Evolutionary conservation across 192 early-diverging fungal genomes (phyloP), one percentile per base, ranked within the genome.

Genomic region (Coemansia sp.): DNA sequence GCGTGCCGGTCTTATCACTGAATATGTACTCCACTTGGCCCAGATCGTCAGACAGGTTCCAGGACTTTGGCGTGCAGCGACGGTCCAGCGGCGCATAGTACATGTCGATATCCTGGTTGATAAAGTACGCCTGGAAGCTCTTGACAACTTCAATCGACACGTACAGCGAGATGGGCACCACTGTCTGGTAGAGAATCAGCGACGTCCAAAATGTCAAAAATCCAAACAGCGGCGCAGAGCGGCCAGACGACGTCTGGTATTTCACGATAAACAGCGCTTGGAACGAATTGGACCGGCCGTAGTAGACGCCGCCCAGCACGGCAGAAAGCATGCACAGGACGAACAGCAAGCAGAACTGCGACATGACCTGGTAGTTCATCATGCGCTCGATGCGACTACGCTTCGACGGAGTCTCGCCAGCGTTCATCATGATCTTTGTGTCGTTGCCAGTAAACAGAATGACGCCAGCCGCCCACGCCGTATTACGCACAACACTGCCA

Each of bases 21-120:
- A 99, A 98, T 13, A 98, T 89, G 82, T 98, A 98, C 76, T 97
- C 93, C 38, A 99, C 94, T 75, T 97, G 94, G 10, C 96, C 96
- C 11, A 98, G 80, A 76, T 98, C 96, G 68, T 98, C 94, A 29
- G 93, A 90, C 47, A 95, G 86, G 65, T 91, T 95, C 96, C 95
- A 97, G n/a, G 91, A 88, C 42, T 90, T 88, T 12, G 95, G 92
- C 16, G 91, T 85, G 84, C 95, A 96, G 8, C 93, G 88, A 31
- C 89, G 86, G 69, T 96, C 88, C 7, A 87, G 84, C 16, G 87
- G 85, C 66, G 87, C 88, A 73, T 97, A 89, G 71, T 95, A 97
- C 92, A 99, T 94, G 80, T 95, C 92, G 4, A 91, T 75, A 77
- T 99, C 97, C 61, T 88, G 82, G 73, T 89, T 89, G 78, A 99